phyloP scores from a whole-genome alignment of 2,329 filamentous ascomycete species.

The Graphium sp. region DNA sequence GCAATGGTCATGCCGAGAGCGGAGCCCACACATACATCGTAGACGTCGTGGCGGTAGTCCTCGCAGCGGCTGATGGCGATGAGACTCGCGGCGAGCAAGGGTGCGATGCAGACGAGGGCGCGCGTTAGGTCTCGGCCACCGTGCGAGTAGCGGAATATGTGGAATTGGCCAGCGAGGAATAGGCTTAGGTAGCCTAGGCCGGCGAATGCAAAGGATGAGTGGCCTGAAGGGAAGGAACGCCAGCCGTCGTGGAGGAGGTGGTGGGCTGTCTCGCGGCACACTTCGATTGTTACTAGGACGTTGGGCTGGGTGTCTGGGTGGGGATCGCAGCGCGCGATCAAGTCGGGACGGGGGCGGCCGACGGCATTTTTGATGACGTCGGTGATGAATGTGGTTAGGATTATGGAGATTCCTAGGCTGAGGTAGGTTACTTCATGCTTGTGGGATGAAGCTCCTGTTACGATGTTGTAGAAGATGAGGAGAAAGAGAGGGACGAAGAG shows the following conservation, averaged over 20 bases:
- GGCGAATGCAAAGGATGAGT: slow-evolving; percentile 63
- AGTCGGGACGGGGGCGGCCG: slow-evolving; percentile 50
- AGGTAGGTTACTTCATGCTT: slow-evolving; percentile 78
- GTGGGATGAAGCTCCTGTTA: slow-evolving; percentile 47
- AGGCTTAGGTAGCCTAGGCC: slow-evolving; percentile 60
- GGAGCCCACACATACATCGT: slow-evolving; percentile 47
- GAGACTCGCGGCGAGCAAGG: slow-evolving; percentile 44
- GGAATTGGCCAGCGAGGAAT: slow-evolving; percentile 51
- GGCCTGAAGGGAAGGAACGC: slow-evolving; percentile 69
- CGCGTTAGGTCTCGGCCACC: slow-evolving; percentile 34
- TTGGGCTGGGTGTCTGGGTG: slow-evolving; percentile 24
- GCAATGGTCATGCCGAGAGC: slow-evolving; percentile 41
- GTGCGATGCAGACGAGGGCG: slow-evolving; percentile 37
- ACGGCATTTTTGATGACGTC: slow-evolving; percentile 84
- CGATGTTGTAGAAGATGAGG: slow-evolving; percentile 47
- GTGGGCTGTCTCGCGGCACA: slow-evolving; percentile 56
- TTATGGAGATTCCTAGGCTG: slow-evolving; percentile 59
- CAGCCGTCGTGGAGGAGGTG: slow-evolving; percentile 67
- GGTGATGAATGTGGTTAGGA: slow-evolving; percentile 69
- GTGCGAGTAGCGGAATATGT: slow-evolving; percentile 30
- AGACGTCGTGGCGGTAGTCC: slow-evolving; percentile 57
- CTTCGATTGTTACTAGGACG: slow-evolving; percentile 42
- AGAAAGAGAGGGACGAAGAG: slow-evolving; percentile 52
- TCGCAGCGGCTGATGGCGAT: slow-evolving; percentile 54
- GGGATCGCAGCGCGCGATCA: slow-evolving; percentile 67